Evolutionary conservation across 2,329 filamentous ascomycete genomes (phyloP), one percentile per base, ranked within the genome.

Genomic region (Hypoxylon sp.): DNA sequence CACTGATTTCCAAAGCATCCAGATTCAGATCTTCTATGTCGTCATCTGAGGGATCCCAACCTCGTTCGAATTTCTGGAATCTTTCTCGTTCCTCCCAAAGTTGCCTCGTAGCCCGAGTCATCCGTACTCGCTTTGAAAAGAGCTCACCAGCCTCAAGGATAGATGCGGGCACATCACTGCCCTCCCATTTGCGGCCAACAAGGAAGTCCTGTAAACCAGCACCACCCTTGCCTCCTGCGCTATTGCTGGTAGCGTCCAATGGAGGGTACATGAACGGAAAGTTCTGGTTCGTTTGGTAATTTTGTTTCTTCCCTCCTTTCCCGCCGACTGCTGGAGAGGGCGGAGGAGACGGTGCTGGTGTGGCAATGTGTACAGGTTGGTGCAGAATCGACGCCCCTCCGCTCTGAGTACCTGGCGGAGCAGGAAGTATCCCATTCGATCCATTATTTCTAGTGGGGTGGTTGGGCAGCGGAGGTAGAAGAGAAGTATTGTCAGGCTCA

Each of bases 251-350:
- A 68, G 90, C 91, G 79, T 98, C 95, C 17, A 98, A 83, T 1
- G 96, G 96, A 1, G 96, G 96, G 73, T 99, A 99, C 82, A 99
- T 90, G 76, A 99, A 98, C 0, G 96, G 96, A 71, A 99, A 98
- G 77, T 98, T 96, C 75, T 99, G 96, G 76, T 99, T 99, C 0
- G 96, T 99, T 79, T 99, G 96, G 75, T 99, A 99, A 73, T 98
- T 99, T 76, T 99, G 96, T 78, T 99, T 99, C 84, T 99, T 99
- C 0, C 92, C 94, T 57, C 92, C 93, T 79, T 98, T 99, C 0
- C 94, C 94, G 25, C 94, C 94, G 34, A 91, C 91, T 9, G 84
- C 86, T 0, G 96, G 96, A 1, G 95, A 98, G 0, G 96, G 96
- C 0, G 96, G 96, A 23, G 96, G 96, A 0, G 96, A 99, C 1